Percentiles rank a stretch among this genome's conserved stretches.
Conservation (phyloP, 768 basidiomycete species). For the Tricholoma matsutake region DNA sequence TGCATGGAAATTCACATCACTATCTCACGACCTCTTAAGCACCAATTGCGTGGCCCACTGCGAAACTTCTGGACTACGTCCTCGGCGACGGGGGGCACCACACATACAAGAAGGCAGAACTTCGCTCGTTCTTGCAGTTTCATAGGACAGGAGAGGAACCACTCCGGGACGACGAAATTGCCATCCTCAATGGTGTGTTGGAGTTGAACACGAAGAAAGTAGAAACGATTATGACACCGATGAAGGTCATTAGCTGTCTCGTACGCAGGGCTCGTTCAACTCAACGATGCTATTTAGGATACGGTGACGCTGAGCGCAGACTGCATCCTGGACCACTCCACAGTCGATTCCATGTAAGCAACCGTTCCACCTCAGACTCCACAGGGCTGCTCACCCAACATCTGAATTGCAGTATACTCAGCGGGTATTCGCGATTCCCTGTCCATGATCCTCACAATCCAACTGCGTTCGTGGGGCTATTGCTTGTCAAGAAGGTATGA, state of each 20-base stretch:
- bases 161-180: conserved; percentile 77
- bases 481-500: conserved; percentile 76
- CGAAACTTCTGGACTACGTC: conserved; percentile 76
- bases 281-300: conserved; percentile 45
- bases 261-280: conserved; percentile 10
- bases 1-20: conserved; percentile 24
- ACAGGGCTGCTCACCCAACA: conserved; percentile 5
- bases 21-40: conserved; percentile 48
- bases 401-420: conserved; percentile 44
- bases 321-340: conserved; percentile 71
- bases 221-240: conserved; percentile 78
- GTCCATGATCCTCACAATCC: conserved; percentile 73
- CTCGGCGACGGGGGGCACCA: conserved; percentile 72
- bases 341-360: conserved; percentile 69
- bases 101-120: conserved; percentile 81
- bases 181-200: conserved; percentile 75
- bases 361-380: background rate
- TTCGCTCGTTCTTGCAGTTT: conserved; percentile 77
- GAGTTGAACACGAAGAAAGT: conserved; percentile 77
- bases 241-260: conserved; percentile 44
- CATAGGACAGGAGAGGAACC: conserved; percentile 77
- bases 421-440: conserved; percentile 91
- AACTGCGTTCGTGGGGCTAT: conserved; percentile 71
- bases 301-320: conserved; percentile 79
- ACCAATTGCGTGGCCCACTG: conserved; percentile 80